A percentile compares a stretch with the other conserved stretches of the same genome.
Evolutionary conservation across 2,329 filamentous ascomycete genomes (phyloP).

Genomic region (Scortechinia acanthostroma): DNA sequence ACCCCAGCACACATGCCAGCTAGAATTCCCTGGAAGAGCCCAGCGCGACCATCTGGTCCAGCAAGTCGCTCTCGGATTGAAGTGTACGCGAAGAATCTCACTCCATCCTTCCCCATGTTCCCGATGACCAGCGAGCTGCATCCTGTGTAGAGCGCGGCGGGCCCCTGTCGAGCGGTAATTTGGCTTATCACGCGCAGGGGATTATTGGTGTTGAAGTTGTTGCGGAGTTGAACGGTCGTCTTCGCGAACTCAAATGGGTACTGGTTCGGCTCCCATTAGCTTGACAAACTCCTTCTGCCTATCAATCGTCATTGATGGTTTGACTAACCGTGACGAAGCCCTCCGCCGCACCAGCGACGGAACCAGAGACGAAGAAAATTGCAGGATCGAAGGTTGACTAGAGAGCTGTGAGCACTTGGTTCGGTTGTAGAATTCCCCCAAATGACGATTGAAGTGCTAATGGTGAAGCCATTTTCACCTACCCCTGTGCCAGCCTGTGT

Average conservation of each 20-base stretch:
- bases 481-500: too few species aligned
- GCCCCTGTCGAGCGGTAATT: constrained; percentile 45
- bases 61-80: constrained; percentile 45
- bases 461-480: too few species aligned
- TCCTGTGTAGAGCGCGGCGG: constrained; percentile 53
- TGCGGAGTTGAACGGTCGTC: constrained; percentile 48
- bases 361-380: too few species aligned
- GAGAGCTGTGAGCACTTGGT: too few species aligned
- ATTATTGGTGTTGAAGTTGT: constrained; percentile 37
- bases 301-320: too few species aligned
- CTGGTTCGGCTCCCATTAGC: too few species aligned
- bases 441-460: too few species aligned
- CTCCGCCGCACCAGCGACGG: too few species aligned
- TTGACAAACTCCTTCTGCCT: too few species aligned
- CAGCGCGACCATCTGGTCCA: constrained; percentile 45
- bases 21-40: constrained; percentile 46
- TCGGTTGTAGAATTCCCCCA: too few species aligned
- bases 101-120: constrained; percentile 55
- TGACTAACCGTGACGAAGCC: too few species aligned
- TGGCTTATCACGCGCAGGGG: constrained; percentile 46
- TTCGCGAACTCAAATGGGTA: constrained; percentile 67
- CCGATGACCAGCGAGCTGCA: constrained; percentile 48
- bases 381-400: too few species aligned
- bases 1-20: constrained; percentile 59
- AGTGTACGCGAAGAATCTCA: constrained; percentile 62